Conservation (phyloP, 352 stramenopile genomes). For the Globisporangium alternatum region DNA sequence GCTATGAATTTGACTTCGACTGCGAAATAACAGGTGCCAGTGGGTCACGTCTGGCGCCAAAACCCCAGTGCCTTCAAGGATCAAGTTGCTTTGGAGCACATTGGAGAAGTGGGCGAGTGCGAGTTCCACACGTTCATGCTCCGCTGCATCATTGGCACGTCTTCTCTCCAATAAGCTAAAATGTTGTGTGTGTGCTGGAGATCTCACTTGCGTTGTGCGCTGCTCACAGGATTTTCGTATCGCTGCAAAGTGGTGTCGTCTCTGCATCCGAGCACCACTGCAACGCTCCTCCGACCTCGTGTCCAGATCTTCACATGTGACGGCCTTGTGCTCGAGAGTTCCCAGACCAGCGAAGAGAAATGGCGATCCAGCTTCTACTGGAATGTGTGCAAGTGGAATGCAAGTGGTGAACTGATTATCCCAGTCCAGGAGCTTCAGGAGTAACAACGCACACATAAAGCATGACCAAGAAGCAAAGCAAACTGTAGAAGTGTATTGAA, state of each 20-base stretch:
- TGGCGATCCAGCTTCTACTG: conserved; percentile 51
- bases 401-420: conserved; percentile 25
- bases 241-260: conserved; percentile 38
- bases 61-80: conserved; percentile 5
- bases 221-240: conserved; percentile 26
- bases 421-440: neutral
- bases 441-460: neutral
- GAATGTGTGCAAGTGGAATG: conserved; percentile 48
- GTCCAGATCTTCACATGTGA: conserved; percentile 53
- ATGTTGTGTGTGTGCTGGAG: neutral
- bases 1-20: neutral
- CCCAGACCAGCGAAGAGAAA: conserved; percentile 13
- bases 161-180: neutral
- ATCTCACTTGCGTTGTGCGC: neutral
- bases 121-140: conserved; percentile 40
- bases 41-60: conserved; percentile 22
- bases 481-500: conserved; percentile 1
- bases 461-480: neutral
- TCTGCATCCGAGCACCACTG: conserved; percentile 17
- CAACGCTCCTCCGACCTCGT: conserved; percentile 25
- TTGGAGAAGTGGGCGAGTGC: conserved; percentile 26
- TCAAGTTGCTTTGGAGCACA: conserved; percentile 29
- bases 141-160: conserved; percentile 24
- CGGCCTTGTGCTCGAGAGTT: conserved; percentile 39
- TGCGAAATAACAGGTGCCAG: conserved; percentile 8